Percentiles rank a stretch among this genome's conserved stretches.
phyloP scores from a whole-genome alignment of 306 rosid genomes.

The Citrullus colocynthis region DNA sequence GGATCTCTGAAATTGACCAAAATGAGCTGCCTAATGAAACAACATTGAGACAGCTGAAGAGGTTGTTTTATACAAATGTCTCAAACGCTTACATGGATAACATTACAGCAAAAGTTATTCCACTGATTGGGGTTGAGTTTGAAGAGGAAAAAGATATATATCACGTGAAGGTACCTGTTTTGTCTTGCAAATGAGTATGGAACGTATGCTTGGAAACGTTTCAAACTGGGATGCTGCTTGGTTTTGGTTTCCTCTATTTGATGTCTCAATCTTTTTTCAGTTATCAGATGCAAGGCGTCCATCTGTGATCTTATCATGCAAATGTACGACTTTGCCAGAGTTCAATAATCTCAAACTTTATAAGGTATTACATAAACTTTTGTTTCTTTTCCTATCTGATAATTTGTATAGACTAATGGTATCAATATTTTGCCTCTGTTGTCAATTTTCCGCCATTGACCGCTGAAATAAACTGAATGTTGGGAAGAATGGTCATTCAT shows the following conservation, averaged over 20 bases:
- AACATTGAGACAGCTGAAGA: constrained; percentile 7
- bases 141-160: constrained; percentile 29
- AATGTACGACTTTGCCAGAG: constrained; percentile 22
- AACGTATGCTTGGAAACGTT: background rate
- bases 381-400: background rate
- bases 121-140: constrained; percentile 19
- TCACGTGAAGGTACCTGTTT: constrained; percentile 26
- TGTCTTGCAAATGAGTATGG: background rate
- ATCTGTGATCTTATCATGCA: constrained; percentile 20
- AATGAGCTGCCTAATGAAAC: constrained; percentile 4
- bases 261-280: constrained; percentile 7
- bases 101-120: constrained; percentile 10
- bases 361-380: constrained; percentile 20
- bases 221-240: background rate
- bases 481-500: background rate
- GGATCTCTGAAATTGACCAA: constrained; percentile 16
- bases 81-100: constrained; percentile 23
- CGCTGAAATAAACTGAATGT: background rate
- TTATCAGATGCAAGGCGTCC: constrained; percentile 20
- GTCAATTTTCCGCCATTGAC: too few relatives aligned
- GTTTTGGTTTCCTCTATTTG: background rate
- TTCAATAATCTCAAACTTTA: constrained; percentile 22
- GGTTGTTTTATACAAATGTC: constrained; percentile 22
- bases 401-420: background rate
- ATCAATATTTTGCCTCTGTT: too few relatives aligned